phyloP scores from a whole-genome alignment of 1,284 basidiomycete species.

The Ganoderma lucidum region DNA sequence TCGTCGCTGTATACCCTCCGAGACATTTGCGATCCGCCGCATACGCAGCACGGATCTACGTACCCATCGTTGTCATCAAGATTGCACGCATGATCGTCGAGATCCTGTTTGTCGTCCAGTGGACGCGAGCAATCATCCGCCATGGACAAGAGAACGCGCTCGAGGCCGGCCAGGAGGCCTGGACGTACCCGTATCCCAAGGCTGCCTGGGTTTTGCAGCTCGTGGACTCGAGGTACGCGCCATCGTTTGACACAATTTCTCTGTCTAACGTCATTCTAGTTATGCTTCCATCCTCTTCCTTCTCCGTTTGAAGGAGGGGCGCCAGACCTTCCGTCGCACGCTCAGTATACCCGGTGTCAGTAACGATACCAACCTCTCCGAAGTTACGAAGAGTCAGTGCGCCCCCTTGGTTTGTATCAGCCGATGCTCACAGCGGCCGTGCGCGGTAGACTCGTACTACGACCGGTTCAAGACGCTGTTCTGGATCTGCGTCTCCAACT shows the following conservation, averaged over 20 bases:
- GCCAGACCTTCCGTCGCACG: neutral
- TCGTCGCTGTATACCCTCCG: conserved; percentile 16
- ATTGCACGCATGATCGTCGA: conserved; percentile 13
- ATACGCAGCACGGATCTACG: conserved; percentile 10
- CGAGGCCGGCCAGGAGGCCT: conserved; percentile 3
- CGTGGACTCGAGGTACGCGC: conserved; percentile 10
- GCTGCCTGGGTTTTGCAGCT: conserved; percentile 19
- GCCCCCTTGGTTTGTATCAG: neutral
- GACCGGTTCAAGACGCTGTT: conserved; percentile 33
- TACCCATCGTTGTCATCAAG: conserved; percentile 9
- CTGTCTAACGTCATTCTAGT: neutral
- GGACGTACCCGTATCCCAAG: conserved; percentile 10
- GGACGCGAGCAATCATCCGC: neutral
- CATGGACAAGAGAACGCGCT: neutral
- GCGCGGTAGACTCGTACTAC: neutral
- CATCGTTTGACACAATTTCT: too few relatives aligned
- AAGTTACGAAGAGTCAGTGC: neutral
- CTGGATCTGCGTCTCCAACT: conserved; percentile 42
- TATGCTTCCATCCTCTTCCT: conserved; percentile 16
- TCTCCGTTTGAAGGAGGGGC: neutral
- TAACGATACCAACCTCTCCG: neutral
- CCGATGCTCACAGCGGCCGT: neutral
- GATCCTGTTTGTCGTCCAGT: conserved; percentile 5
- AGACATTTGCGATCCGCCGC: neutral
- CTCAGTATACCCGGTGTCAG: conserved; percentile 1